Percentiles rank a stretch among this genome's conserved stretches.
phyloP scores from a whole-genome alignment of 169 alveolate species.

The Amoebophrya sp. region DNA sequence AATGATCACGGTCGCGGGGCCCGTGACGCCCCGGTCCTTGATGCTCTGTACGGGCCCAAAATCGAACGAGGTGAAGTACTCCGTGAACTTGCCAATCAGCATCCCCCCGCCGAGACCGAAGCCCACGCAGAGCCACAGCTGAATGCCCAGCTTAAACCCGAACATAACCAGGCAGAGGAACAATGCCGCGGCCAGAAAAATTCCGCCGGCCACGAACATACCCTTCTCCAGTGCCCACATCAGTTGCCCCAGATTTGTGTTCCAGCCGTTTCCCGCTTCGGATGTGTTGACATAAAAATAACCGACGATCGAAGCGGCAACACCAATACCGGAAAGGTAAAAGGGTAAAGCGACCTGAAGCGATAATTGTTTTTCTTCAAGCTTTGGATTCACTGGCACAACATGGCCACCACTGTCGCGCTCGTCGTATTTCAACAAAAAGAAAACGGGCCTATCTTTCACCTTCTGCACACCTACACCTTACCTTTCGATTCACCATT shows the following conservation, averaged over 20 bases:
- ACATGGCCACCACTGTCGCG: too few relatives aligned
- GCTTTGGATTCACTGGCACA: too few relatives aligned
- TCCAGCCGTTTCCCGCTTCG: constrained; percentile 57
- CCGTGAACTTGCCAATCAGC: constrained; percentile 62
- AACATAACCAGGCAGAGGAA: constrained; percentile 53
- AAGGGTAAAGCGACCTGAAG: constrained; percentile 61
- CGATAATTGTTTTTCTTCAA: too few relatives aligned
- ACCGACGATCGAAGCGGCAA: constrained; percentile 60
- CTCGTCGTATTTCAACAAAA: too few relatives aligned
- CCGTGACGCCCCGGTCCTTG: constrained; percentile 59
- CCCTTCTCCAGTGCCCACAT: constrained; percentile 51
- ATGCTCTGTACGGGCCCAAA: constrained; percentile 66
- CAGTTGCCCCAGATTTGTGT: constrained; percentile 60
- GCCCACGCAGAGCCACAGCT: constrained; percentile 48
- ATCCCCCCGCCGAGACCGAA: constrained; percentile 68
- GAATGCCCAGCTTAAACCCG: neutral
- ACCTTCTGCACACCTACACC: too few relatives aligned
- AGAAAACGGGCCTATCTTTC: too few relatives aligned
- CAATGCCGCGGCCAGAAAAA: constrained; percentile 42
- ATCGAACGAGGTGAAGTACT: constrained; percentile 64
- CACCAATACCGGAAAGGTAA: constrained; percentile 62
- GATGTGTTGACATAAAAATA: constrained; percentile 52
- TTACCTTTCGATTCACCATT: constrained; percentile 27
- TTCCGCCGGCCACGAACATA: constrained; percentile 45
- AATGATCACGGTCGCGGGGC: constrained; percentile 69